Evolutionary conservation across 257 asterid species (phyloP).

Genomic region (Dorcoceras hygrometricum): DNA sequence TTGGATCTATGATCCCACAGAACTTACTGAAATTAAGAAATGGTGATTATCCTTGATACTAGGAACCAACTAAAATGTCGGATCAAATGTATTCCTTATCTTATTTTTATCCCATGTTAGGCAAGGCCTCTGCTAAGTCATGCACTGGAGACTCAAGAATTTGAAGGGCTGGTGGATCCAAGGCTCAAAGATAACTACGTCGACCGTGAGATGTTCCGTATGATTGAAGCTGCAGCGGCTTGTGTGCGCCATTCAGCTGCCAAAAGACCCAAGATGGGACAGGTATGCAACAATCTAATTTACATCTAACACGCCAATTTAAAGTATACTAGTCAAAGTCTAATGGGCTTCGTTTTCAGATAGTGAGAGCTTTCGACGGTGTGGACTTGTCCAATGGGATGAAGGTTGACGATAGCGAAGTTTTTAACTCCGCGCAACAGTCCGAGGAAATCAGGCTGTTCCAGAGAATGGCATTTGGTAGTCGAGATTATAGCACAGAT

Average conservation of each 20-base stretch:
- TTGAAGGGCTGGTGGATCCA: constrained; percentile 67
- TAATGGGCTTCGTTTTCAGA: constrained; percentile 7
- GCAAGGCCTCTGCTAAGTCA: constrained; percentile 81
- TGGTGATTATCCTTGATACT: not conserved
- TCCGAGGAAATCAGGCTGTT: constrained; percentile 23
- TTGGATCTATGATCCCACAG: not conserved
- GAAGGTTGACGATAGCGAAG: constrained; percentile 22
- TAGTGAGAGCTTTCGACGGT: constrained; percentile 24
- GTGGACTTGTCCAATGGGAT: constrained; percentile 24
- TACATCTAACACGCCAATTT: not conserved
- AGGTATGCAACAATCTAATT: constrained; percentile 36
- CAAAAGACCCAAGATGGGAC: constrained; percentile 92
- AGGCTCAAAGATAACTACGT: constrained; percentile 59
- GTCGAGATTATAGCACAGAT: constrained; percentile 23
- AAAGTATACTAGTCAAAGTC: not conserved
- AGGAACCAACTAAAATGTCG: not conserved
- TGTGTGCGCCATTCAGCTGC: constrained; percentile 87
- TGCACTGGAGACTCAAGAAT: constrained; percentile 61
- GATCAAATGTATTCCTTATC: not conserved
- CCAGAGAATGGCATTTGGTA: constrained; percentile 24
- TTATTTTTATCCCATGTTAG: constrained; percentile 40
- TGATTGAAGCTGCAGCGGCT: constrained; percentile 91
- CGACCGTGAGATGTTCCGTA: constrained; percentile 54
- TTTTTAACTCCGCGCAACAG: constrained; percentile 16
- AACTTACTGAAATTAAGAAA: not conserved